Evolutionary conservation across 73 alveolate species (phyloP), one percentile per base, ranked within the genome.

Genomic region (Paramecium tetraurelia): DNA sequence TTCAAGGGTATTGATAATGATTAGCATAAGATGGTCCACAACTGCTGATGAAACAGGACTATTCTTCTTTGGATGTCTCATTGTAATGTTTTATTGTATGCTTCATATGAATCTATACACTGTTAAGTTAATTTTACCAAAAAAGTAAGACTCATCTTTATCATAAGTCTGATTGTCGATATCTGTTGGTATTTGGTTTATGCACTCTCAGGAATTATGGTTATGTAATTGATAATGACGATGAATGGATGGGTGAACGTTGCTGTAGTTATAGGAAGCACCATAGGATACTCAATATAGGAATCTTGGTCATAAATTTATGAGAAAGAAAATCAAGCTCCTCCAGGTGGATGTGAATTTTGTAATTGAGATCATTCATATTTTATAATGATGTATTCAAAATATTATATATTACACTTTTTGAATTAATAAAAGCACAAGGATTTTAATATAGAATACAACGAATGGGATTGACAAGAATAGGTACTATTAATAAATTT

Each of bases 61-160:
- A 27, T 75, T 75, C n/a, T 36, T 29, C 20, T 31, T 75, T n/a
- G 87, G 63, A 33, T 33, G 35, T 33, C 58, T 33, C 35, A 44
- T 75, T 75, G 87, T 75, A 11, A 18, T 75, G 20, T 75, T 75
- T 75, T 75, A 75, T 75, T 75, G 87, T 27, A 75, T 75, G 59
- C 87, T 75, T 14, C 87, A 75, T 40, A 33, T 36, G 59, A 33
- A 75, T 36, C 36, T 75, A 5, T 68, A 33, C 24, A 68, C 84
- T 11, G 46, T 68, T 8, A 68, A 68, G 46, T 68, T 31, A 33
- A 68, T 68, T 12, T 31, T 68, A 68, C 68, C 87, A 33, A 36
- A 75, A 75, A 33, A 33, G 87, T 75, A 75, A 40, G 31, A 33
- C 6, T 1, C 8, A 36, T 36, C 8, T 75, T 5, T 33, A 31